Conservation (phyloP, 2,329 filamentous ascomycete genomes). For the Setomelanomma holmii region DNA sequence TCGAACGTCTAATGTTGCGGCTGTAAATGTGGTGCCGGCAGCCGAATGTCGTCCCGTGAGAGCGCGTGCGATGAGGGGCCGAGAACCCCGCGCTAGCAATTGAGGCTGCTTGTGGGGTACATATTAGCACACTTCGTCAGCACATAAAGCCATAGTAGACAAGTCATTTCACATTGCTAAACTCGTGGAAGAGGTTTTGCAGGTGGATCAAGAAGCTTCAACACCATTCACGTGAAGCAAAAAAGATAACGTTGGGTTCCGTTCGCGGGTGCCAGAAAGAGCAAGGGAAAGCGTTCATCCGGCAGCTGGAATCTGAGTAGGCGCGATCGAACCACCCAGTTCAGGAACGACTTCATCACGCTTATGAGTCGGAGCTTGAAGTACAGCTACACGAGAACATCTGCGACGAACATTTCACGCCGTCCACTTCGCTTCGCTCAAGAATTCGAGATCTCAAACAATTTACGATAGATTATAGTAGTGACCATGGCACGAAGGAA, state of each 20-base stretch:
- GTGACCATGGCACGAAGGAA: slow-evolving; percentile 28
- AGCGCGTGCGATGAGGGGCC: slow-evolving; percentile 17
- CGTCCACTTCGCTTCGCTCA: too few relatives aligned
- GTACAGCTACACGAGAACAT: neutral
- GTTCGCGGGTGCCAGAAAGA: too few relatives aligned
- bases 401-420: neutral
- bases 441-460: too few relatives aligned
- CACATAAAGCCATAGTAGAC: neutral
- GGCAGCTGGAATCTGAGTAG: neutral
- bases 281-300: slow-evolving; percentile 20
- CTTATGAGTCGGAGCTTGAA: neutral
- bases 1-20: neutral
- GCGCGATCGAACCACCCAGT: neutral
- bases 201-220: neutral
- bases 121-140: slow-evolving; percentile 5
- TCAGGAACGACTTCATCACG: neutral
- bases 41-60: slow-evolving; percentile 5
- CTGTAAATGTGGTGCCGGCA: neutral
- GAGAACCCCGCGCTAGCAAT: slow-evolving; percentile 26
- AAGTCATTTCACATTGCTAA: slow-evolving; percentile 11
- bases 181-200: slow-evolving; percentile 1
- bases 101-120: slow-evolving; percentile 25
- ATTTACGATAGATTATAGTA: too few relatives aligned
- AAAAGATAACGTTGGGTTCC: too few relatives aligned
- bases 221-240: neutral